These are phyloP conservation scores for Grosmannia clavigera DNA, from an alignment of 2,329 filamentous ascomycete species.

Conservation along the genomic window DNA sequence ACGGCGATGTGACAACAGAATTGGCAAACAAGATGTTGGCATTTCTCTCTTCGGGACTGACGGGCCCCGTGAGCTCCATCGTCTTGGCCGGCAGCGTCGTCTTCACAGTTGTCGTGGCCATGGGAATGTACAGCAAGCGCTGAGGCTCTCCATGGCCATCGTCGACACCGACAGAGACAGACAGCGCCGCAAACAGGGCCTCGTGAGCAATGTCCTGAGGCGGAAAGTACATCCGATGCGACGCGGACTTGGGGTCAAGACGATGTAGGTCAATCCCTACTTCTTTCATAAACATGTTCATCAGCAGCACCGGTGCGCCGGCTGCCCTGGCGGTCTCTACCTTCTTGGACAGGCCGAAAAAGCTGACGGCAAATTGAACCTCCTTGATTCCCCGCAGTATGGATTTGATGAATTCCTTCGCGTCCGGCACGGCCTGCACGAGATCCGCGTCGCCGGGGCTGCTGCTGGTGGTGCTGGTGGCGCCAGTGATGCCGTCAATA, in stretches of 20 bases:
- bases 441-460: constrained; percentile 42
- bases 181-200: constrained; percentile 80
- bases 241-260: constrained; percentile 81
- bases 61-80: constrained; percentile 62
- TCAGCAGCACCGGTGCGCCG: constrained; percentile 59
- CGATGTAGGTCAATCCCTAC: constrained; percentile 86
- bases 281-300: constrained; percentile 87
- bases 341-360: constrained; percentile 74
- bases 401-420: constrained; percentile 82
- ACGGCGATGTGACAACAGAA: constrained; percentile 89
- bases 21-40: constrained; percentile 95
- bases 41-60: constrained; percentile 70
- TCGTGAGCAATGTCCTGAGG: constrained; percentile 89
- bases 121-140: constrained; percentile 82
- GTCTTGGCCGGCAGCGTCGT: constrained; percentile 93
- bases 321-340: constrained; percentile 55
- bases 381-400: constrained; percentile 89
- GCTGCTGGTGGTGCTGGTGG: background rate
- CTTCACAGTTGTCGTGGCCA: constrained; percentile 91
- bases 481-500: background rate
- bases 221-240: constrained; percentile 97
- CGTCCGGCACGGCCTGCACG: constrained; percentile 77
- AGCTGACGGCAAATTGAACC: constrained; percentile 88
- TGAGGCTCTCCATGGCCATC: constrained; percentile 80
- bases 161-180: constrained; percentile 82